phyloP scores from a whole-genome alignment of 345 rosid genomes.

The Corymbia maculata region DNA sequence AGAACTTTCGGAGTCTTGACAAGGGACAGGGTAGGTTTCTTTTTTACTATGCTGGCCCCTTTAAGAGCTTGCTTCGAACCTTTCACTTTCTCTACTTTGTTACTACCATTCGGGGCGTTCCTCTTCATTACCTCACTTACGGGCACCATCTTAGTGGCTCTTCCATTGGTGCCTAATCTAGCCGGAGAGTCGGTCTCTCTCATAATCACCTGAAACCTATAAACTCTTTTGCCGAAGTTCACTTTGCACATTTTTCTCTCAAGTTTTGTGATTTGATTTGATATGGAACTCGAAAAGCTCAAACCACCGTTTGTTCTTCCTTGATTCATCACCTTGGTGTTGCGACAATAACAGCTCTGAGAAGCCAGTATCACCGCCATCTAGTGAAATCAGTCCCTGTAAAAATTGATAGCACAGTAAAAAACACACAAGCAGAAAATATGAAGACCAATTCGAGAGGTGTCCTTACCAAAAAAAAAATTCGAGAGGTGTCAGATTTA shows the following conservation, averaged over 20 bases:
- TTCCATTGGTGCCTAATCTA: constrained; percentile 42
- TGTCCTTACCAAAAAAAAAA: too few relatives aligned
- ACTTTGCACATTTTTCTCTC: constrained; percentile 20
- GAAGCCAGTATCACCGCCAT: constrained; percentile 85
- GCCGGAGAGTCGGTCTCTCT: constrained; percentile 45
- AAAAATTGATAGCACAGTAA: background rate
- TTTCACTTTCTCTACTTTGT: constrained; percentile 39
- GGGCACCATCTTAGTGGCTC: constrained; percentile 74
- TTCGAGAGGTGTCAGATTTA: background rate
- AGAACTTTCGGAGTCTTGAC: constrained; percentile 26
- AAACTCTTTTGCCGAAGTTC: constrained; percentile 3
- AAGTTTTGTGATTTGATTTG: constrained; percentile 14
- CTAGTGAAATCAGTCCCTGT: background rate
- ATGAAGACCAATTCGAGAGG: background rate
- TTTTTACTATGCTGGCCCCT: constrained; percentile 47
- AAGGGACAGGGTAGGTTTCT: constrained; percentile 20
- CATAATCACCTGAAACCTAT: constrained; percentile 42
- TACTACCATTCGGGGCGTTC: constrained; percentile 18
- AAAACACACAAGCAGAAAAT: background rate
- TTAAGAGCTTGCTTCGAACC: constrained; percentile 46
- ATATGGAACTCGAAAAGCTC: constrained; percentile 40
- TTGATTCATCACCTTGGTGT: constrained; percentile 14
- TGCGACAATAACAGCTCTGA: constrained; percentile 43
- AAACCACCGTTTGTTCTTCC: constrained; percentile 35
- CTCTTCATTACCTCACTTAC: constrained; percentile 52